phyloP scores from a whole-genome alignment of 768 basidiomycete species.

The Tulasnella sp. region DNA sequence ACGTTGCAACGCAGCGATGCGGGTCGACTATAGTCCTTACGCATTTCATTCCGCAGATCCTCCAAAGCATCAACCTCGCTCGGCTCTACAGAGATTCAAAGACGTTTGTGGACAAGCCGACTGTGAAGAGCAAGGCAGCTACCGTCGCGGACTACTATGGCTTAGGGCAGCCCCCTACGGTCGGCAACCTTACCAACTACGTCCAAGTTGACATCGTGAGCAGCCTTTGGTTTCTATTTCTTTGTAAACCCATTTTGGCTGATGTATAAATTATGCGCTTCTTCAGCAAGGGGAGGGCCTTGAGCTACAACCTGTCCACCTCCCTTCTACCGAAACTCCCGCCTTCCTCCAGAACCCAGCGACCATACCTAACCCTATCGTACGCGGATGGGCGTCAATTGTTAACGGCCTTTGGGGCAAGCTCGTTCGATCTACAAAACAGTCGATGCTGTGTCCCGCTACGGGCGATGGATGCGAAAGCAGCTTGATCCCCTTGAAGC shows the following conservation, averaged over 20 bases:
- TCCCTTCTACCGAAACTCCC: constrained; percentile 47
- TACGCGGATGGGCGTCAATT: constrained; percentile 61
- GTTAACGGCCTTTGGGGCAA: constrained; percentile 82
- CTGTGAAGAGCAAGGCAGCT: constrained; percentile 48
- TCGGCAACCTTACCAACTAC: constrained; percentile 55
- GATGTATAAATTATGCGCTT: background rate
- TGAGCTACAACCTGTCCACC: constrained; percentile 55
- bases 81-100: constrained; percentile 68
- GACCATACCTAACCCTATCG: constrained; percentile 57
- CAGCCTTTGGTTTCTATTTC: background rate
- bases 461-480: constrained; percentile 54
- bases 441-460: constrained; percentile 50
- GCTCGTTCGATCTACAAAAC: constrained; percentile 66
- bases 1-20: background rate
- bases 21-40: background rate
- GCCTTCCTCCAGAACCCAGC: constrained; percentile 52
- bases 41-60: background rate
- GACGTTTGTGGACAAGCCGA: constrained; percentile 86
- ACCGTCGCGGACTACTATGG: constrained; percentile 57
- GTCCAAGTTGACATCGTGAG: constrained; percentile 57
- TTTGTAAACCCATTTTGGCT: background rate
- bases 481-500: constrained; percentile 78
- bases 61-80: constrained; percentile 75
- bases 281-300: constrained; percentile 60
- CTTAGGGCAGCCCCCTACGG: constrained; percentile 35